Conservation (phyloP, 805 yeast genomes). For the Gaillardinia entomophila region DNA sequence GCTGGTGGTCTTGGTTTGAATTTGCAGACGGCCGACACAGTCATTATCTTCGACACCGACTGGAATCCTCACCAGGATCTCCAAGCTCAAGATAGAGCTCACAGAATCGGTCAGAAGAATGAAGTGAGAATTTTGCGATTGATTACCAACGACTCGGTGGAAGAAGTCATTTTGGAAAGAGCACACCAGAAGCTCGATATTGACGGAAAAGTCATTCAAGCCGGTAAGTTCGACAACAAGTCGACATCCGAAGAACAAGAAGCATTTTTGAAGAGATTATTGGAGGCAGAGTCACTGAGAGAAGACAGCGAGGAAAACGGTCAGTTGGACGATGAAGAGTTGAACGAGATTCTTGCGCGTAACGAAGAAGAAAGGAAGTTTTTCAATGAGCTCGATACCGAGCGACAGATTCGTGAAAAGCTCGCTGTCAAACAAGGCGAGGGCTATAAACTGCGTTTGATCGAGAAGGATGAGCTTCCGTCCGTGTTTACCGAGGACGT, state of each 20-base stretch:
- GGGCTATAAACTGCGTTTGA: constrained; percentile 14
- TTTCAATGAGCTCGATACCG: constrained; percentile 57
- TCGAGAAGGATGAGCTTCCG: constrained; percentile 20
- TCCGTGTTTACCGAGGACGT: constrained; percentile 20
- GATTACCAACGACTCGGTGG: constrained; percentile 77
- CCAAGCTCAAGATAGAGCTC: constrained; percentile 88
- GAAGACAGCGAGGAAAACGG: constrained; percentile 50
- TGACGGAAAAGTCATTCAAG: constrained; percentile 86
- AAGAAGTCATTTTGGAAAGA: constrained; percentile 75
- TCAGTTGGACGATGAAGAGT: constrained; percentile 60
- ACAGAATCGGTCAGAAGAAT: constrained; percentile 84
- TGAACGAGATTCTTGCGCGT: constrained; percentile 69
- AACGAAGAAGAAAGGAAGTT: constrained; percentile 52
- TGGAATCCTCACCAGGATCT: constrained; percentile 93
- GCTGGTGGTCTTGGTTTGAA: constrained; percentile 88
- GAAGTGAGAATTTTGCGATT: constrained; percentile 78
- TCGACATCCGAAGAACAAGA: constrained; percentile 86
- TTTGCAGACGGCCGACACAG: constrained; percentile 84
- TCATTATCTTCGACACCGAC: constrained; percentile 79
- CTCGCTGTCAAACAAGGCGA: constrained; percentile 15
- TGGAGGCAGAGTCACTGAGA: constrained; percentile 63
- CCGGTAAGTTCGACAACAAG: constrained; percentile 85
- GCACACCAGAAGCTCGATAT: constrained; percentile 81
- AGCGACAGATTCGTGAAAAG: constrained; percentile 33
- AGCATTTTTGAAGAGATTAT: constrained; percentile 61